Evolutionary conservation across 305 asterid species (phyloP), one percentile per base, ranked within the genome.

Genomic region (Vinca major): DNA sequence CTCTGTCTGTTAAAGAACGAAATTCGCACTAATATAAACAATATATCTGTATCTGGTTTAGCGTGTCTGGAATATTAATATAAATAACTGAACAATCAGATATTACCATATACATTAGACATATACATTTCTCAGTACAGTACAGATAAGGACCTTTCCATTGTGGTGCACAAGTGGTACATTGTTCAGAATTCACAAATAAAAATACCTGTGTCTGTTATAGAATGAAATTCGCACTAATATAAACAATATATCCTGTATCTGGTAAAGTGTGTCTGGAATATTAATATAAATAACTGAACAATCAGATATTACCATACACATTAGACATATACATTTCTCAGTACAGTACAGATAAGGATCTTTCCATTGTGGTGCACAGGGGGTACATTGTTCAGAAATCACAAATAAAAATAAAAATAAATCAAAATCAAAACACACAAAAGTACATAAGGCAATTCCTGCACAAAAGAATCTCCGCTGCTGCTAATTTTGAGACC

Each of bases 1-100:
- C 62, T 77, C 81, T 49, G 53, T 60, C 85, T 79, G 82, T 63
- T 62, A 61, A 73, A 64, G 58, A n/a, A n/a, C n/a, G 26, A 65
- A 2, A 16, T 5, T 1, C 20, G 47, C 3, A 16, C 37, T 40
- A 36, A 60, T 17, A 16, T 37, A 37, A 60, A 61, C 26, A 16
- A 61, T 16, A 8, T 39, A 7, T 26, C 16, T 36, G 12, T 26
- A 48, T 48, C 13, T 65, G 44, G 57, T 65, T 5, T 48, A 33
- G 17, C 57, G 48, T 41, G 8, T 14, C 1, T 9, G 3, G 2
- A 12, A 33, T 60, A 13, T 7, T 20, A 64, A 64, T 14, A 47
- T 21, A 48, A 65, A 65, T 12, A 26, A 65, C 13, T 65, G 20
- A 48, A 21, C 20, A 65, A 21, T 47, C 17, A 26, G 56, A 37